phyloP scores from a whole-genome alignment of 805 yeast genomes.

The Spathaspora hagerdaliae region DNA sequence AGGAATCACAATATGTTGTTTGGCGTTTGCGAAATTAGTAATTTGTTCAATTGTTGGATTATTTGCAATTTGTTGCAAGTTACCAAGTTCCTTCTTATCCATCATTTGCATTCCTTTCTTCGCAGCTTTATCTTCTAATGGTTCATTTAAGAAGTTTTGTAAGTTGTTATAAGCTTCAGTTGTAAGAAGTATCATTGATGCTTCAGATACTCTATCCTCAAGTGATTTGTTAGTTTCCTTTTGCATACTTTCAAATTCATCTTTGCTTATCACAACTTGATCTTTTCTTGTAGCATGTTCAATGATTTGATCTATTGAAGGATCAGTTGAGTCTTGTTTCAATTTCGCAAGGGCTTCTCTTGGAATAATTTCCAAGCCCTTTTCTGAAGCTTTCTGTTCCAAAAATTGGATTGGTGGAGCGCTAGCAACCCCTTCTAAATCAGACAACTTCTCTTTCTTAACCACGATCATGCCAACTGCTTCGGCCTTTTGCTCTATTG shows the following conservation, averaged over 20 bases:
- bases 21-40: constrained; percentile 5
- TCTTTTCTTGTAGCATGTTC: constrained; percentile 2
- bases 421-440: background rate
- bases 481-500: constrained; percentile 15
- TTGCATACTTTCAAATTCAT: background rate
- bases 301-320: background rate
- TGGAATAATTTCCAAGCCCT: constrained; percentile 3
- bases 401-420: constrained; percentile 6
- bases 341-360: constrained; percentile 5
- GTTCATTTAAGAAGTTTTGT: background rate
- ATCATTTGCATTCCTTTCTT: background rate
- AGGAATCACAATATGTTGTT: constrained; percentile 10
- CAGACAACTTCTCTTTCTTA: background rate
- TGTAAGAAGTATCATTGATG: constrained; percentile 1
- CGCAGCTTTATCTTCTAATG: background rate
- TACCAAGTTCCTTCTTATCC: background rate
- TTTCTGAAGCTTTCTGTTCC: constrained; percentile 1
- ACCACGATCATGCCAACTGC: constrained; percentile 2
- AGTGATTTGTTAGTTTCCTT: constrained; percentile 5
- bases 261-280: background rate
- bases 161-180: constrained; percentile 9
- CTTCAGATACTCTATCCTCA: constrained; percentile 6
- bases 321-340: constrained; percentile 3
- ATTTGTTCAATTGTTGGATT: constrained; percentile 8
- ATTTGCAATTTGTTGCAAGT: background rate